Conservation (phyloP, 805 yeast species). For the Candida glaebosa region DNA sequence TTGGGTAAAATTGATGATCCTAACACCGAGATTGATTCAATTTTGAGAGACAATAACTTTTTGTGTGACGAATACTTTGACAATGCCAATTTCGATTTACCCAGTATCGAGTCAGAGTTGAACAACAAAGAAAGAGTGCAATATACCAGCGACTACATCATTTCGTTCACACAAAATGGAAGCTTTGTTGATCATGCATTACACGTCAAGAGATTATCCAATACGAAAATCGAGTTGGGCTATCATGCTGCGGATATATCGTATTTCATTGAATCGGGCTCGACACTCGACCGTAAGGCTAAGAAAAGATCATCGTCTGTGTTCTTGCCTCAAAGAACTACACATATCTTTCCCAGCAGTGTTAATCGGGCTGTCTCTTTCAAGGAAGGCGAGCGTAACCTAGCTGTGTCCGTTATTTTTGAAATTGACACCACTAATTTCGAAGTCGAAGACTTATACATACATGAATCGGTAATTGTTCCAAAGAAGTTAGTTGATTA, state of each 20-base stretch:
- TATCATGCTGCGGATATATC: conserved; percentile 83
- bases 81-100: conserved; percentile 33
- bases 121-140: conserved; percentile 43
- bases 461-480: conserved; percentile 66
- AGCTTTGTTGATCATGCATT: conserved; percentile 71
- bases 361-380: conserved; percentile 62
- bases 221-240: conserved; percentile 71
- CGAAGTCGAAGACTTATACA: conserved; percentile 71
- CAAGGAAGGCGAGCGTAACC: conserved; percentile 52
- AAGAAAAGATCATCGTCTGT: conserved; percentile 89
- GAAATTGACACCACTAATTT: conserved; percentile 70
- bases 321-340: conserved; percentile 72
- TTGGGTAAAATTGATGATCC: conserved; percentile 78
- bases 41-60: conserved; percentile 82
- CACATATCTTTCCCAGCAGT: conserved; percentile 64
- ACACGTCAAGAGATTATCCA: conserved; percentile 64
- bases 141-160: conserved; percentile 56
- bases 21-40: conserved; percentile 79
- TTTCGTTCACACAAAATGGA: conserved; percentile 60
- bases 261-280: conserved; percentile 65
- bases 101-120: conserved; percentile 36
- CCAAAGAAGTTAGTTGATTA: conserved; percentile 60
- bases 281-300: conserved; percentile 80
- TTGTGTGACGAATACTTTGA: conserved; percentile 77
- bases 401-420: conserved; percentile 75